Evolutionary conservation across 2,329 filamentous ascomycete genomes (phyloP).

Genomic region (Sporothrix phasma): DNA sequence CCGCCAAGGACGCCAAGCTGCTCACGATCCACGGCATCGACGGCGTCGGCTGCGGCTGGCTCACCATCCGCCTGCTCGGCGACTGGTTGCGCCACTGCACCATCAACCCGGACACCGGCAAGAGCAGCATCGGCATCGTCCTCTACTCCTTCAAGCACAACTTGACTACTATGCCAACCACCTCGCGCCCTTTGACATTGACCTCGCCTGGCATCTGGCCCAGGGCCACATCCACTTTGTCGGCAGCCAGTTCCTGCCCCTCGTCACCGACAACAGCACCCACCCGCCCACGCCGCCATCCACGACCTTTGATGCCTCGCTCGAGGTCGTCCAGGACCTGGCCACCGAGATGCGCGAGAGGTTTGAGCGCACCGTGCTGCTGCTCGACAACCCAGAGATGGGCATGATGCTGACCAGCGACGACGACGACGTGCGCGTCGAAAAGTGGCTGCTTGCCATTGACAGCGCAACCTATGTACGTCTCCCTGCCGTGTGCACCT

Average conservation of each 20-base stretch:
- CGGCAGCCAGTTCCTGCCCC: slow-evolving; percentile 10
- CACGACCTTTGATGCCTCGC: slow-evolving; percentile 7
- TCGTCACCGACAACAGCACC: slow-evolving; percentile 2
- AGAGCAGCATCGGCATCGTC: slow-evolving; percentile 14
- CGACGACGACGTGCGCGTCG: not conserved
- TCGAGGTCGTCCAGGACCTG: slow-evolving; percentile 15
- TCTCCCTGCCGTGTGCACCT: too few species aligned
- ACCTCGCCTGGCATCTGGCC: slow-evolving; percentile 13
- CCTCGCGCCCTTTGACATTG: slow-evolving; percentile 15
- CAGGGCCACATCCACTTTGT: slow-evolving; percentile 16
- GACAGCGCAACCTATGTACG: slow-evolving; percentile 12
- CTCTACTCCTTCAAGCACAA: slow-evolving; percentile 16
- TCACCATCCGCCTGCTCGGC: slow-evolving; percentile 13
- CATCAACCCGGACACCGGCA: not conserved
- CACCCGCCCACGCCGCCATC: not conserved
- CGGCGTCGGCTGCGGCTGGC: slow-evolving; percentile 12
- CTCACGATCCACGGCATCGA: slow-evolving; percentile 11
- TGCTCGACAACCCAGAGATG: slow-evolving; percentile 18
- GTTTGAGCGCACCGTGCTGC: slow-evolving; percentile 13
- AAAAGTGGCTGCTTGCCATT: slow-evolving; percentile 13
- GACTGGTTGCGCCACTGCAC: slow-evolving; percentile 15
- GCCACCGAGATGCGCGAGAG: slow-evolving; percentile 5
- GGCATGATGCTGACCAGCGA: slow-evolving; percentile 7
- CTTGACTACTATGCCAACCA: slow-evolving; percentile 15
- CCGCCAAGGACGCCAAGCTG: slow-evolving; percentile 4